Base-by-base conservation (phyloP, 2,329 filamentous ascomycete genomes). In the Ascochyta fabae region DNA sequence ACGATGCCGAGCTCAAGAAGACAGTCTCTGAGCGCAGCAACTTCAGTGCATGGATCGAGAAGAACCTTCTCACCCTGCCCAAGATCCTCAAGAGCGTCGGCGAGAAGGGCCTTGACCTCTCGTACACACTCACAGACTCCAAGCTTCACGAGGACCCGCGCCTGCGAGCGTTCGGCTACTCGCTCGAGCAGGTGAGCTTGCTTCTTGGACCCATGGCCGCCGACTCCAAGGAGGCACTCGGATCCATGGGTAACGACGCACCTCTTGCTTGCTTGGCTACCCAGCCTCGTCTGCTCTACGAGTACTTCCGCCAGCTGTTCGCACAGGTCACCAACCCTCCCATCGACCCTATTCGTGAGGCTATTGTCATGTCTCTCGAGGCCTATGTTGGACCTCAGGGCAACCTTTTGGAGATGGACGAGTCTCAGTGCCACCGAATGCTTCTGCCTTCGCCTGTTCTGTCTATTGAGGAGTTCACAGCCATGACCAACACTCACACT, bases 301-400 rank as follows among this genome's bases (percentile, higher is more conserved):
- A 97, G 77, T 98, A 98, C 80, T 98, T 98, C 88, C 88, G 94
- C 60, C 91, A 98, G 81, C 88, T 98, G 39, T 98, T 98, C 76
- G 94, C 94, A 9, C 94, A 98, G 80, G 94, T 98, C 75, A 98
- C 94, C 59, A 98, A 98, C 78, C 94, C 94, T 65, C 94, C 94
- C 13, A 98, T 98, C 71, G 94, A 98, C 72, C 94, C 94, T 29
- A 98, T 98, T 68, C 86, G 94, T 77, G 94, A 98, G 83, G 94
- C 93, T 26, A 95, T 97, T 70, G 94, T 98, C 77, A 98, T 98
- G 94, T 97, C 94, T 52, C 81, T 98, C 36, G 93, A 96, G 74
- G 96, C 94, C 70, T 98, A 97, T 73, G 91, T 98, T 66, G 94
- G 94, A 44, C 94, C 94, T 41, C 94, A 98, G 78, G 94, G 94